These are phyloP conservation scores for Colletotrichum abscissum DNA, from an alignment of 2,329 filamentous ascomycete genomes.

Conservation along the genomic window DNA sequence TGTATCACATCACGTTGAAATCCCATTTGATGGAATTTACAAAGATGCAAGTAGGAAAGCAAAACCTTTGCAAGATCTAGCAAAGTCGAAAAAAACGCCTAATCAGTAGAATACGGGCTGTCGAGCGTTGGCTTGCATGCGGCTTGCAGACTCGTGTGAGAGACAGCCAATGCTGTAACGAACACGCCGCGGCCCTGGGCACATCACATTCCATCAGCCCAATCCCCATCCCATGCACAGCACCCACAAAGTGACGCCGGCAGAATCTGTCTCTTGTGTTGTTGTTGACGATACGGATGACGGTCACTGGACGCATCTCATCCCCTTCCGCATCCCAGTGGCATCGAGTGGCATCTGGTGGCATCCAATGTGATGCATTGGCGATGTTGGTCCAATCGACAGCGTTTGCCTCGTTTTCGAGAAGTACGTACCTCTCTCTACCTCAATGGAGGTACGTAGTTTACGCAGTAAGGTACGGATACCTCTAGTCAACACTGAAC, in stretches of 20 bases:
- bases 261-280: background rate
- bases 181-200: background rate
- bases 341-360: background rate
- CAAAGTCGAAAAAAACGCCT: constrained; percentile 13
- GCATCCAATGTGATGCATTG: background rate
- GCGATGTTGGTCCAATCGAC: constrained; percentile 7
- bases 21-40: background rate
- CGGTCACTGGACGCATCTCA: background rate
- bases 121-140: background rate
- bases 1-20: constrained; percentile 9
- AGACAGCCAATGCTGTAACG: background rate
- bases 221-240: background rate
- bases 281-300: background rate
- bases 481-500: background rate
- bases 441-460: no score
- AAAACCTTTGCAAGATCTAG: background rate
- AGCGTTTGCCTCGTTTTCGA: constrained; percentile 5
- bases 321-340: background rate
- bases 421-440: background rate
- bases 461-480: background rate
- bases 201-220: background rate
- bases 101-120: background rate
- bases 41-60: background rate
- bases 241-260: background rate
- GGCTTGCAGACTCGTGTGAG: background rate